Base-by-base conservation (phyloP, 352 stramenopile genomes). In the Phytophthora aleatoria region DNA sequence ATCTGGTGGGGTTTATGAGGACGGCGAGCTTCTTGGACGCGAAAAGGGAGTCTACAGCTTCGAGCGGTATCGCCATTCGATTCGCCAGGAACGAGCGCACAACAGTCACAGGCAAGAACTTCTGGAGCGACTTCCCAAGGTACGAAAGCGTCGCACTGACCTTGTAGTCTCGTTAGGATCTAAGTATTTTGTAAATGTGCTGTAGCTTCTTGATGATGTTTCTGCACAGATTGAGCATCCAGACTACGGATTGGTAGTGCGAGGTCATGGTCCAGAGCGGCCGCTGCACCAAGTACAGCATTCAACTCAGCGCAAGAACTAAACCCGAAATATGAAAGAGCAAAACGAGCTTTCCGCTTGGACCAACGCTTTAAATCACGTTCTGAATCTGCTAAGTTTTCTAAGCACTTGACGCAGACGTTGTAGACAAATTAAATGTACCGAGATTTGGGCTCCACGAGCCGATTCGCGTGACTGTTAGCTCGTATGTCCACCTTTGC, bases 1-100 rank as follows among this genome's bases (percentile, higher is more conserved):
- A 74, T 57, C 51, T 6, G 42, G 49, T 15, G 31, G 51, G 33
- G 44, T 64, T 12, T 81, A 75, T 42, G 81, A 87, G 44, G 33
- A 48, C 4, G 81, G 75, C 2, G 81, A 90, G 41, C 41, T 77
- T 3, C 48, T 81, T 3, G 81, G 78, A n/a, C 33, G 39, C 12
- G 57, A 49, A 10, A 61, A 73, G 2, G 76, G 76, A 20, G 64
- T 83, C 2, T 52, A 54, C 35, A 62, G 52, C 44, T 94, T 94
- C 50, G 71, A 81, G 24, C 73, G 81, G 12, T 90, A 90, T 65
- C 74, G 76, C 4, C 72, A 83, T 42, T 57, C 81, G 35, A 81
- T 91, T 44, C 77, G 77, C 13, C 84, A 85, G 36, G 83, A 94
- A 47, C 75, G 73, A 20, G 61, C 51, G 16, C 87, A 90, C 66